Conservation (phyloP, 1,284 basidiomycete genomes). For the Earliella scabrosa region DNA sequence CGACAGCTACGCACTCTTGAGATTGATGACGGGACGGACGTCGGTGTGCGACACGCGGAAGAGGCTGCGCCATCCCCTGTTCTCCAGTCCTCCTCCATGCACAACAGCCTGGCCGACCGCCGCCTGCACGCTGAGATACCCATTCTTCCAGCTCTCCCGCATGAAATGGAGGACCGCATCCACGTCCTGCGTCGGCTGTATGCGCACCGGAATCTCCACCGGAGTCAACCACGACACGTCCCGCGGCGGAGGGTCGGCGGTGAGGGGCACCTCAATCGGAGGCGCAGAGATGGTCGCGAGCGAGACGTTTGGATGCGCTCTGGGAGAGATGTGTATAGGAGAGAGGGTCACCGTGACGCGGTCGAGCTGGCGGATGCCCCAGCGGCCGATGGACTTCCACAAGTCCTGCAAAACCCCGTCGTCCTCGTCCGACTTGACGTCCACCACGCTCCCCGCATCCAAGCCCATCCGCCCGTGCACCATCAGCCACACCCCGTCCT, state of each 20-base stretch:
- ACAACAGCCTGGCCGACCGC: constrained; percentile 48
- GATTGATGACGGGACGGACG: constrained; percentile 47
- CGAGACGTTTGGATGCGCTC: constrained; percentile 39
- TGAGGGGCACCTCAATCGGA: constrained; percentile 59
- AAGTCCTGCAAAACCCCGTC: constrained; percentile 46
- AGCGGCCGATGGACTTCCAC: constrained; percentile 70
- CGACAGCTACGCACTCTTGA: constrained; percentile 52
- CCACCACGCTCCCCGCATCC: constrained; percentile 64
- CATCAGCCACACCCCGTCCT: constrained; percentile 61
- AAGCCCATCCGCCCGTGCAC: constrained; percentile 63
- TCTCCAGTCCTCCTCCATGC: constrained; percentile 51
- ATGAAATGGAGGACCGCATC: constrained; percentile 54
- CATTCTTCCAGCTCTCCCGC: constrained; percentile 61
- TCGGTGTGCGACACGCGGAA: constrained; percentile 48
- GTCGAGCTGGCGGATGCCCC: constrained; percentile 60
- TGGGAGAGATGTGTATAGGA: constrained; percentile 50
- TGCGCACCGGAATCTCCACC: constrained; percentile 53
- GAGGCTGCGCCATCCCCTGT: constrained; percentile 53
- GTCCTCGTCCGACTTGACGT: constrained; percentile 49
- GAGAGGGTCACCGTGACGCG: constrained; percentile 59
- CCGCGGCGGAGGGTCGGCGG: constrained; percentile 52
- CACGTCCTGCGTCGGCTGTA: constrained; percentile 59
- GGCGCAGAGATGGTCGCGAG: constrained; percentile 52
- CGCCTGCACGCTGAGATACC: constrained; percentile 49
- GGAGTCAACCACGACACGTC: constrained; percentile 63